Base-by-base conservation (phyloP, 1,139 yeast species). In the Scheffersomyces lignicola region DNA sequence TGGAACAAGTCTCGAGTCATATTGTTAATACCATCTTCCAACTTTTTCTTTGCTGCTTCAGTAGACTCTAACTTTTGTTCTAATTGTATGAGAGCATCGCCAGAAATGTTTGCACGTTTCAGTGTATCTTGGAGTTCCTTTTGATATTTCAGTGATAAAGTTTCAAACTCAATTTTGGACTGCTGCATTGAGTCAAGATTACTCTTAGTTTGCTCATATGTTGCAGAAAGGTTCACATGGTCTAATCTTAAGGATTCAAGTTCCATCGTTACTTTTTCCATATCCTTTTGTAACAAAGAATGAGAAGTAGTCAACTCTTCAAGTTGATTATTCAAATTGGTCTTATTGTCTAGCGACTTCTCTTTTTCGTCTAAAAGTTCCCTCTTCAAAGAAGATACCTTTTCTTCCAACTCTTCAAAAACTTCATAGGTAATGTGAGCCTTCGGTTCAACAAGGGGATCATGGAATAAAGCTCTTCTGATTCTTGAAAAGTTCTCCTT, bases 21-120 rank as follows among this genome's bases (percentile, higher is more conserved):
- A 48, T 88, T 88, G 54, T 88, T 90, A 38, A 90, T 83, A 5
- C 96, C 97, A 42, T 79, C 82, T 49, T 90, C 97, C 1, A 92
- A 86, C 43, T 78, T 83, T 18, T 72, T 69, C 48, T 83, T 85
- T 7, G 76, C 78, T 22, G 47, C 56, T 39, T 67, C 70, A 1
- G 60, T 46, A 2, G 49, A 39, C 3, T 53, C 54, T 15, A 67
- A 49, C 36, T 61, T 63, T 7, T 37, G 38, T 36, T 62, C 62
- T 18, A 68, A 42, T 3, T 42, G 42, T 32, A 54, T 60, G 5
- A 56, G 35, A 0, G 53, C 44, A 9, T 62, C 69, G 12, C 48
- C 54, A 1, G 61, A 45, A 2, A 46, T 30, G 2, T 44, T 34
- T 1, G 51, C 42, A 29, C 52, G 48, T 39, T 61, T 65, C 27